Evolutionary conservation across 148 eudicot species (phyloP), one percentile per base, ranked within the genome.

Genomic region (Bassia scoparia): DNA sequence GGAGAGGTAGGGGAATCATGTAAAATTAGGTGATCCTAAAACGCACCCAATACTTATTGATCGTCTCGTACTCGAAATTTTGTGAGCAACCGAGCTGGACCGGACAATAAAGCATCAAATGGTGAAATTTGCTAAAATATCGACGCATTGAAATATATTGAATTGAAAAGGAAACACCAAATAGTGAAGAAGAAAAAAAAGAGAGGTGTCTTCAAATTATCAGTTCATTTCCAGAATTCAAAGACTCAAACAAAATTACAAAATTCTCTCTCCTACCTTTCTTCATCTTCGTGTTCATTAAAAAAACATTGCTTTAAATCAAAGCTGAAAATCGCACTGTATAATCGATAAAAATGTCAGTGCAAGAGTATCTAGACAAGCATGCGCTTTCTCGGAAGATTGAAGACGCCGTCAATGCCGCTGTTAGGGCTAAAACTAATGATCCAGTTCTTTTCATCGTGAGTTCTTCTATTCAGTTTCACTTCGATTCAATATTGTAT

Each of bases 371-470:
- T 83, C 70, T 94, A 60, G 98, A 91, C 76, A 94, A 94, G 82
- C 93, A 91, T 79, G 29, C 84, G 86, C 91, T 95, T 46, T 89
- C 97, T 60, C 93, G 97, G 68, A 95, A 88, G 81, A 95, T 95
- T 53, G 98, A 95, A 75, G 98, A 95, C 68, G 97, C 98, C 71
- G 97, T 95, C 50, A 91, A 95, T 84, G 98, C 97, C 65, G 97
- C 98, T 71, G 98, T 95, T 82, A 86, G 98, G 80, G 90, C 97
- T 52, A 95, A 94, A 71, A 85, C 98, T 61, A 73, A 74, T 67
- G 96, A 95, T 95, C 98, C 98, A 55, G 93, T 95, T 54, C 96
- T 95, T 29, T 95, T 88, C 83, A 95, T 95, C 77, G 97, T 89
- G 80, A 75, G 52, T 37, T 74, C 70, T 83, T 49, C 26, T 43